Conservation (phyloP, 345 rosid species). For the Balakata baccata region DNA sequence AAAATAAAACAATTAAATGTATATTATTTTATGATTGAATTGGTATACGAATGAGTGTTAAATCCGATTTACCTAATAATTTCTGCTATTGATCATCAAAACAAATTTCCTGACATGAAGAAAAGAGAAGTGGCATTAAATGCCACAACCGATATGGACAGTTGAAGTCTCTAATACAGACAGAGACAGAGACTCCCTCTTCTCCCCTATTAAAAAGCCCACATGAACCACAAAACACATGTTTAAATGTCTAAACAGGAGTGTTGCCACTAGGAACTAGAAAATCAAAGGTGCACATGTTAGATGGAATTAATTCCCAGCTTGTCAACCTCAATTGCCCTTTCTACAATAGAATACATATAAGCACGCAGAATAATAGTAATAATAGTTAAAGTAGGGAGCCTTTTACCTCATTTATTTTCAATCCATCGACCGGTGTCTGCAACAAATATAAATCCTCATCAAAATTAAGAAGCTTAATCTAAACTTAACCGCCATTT, state of each 20-base stretch:
- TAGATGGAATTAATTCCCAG: not conserved
- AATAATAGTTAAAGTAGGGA: not conserved
- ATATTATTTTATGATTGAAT: too few relatives aligned
- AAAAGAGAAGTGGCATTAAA: not conserved
- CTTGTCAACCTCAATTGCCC: slow-evolving; percentile 11
- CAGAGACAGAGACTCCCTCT: too few relatives aligned
- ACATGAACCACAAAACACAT: not conserved
- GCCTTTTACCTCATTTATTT: slow-evolving; percentile 61
- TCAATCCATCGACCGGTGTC: slow-evolving; percentile 61
- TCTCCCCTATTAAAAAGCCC: not conserved
- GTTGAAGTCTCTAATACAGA: slow-evolving; percentile 5
- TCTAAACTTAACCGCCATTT: not conserved
- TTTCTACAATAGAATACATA: not conserved
- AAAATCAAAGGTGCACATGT: not conserved
- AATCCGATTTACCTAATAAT: too few relatives aligned
- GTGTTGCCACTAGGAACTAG: not conserved
- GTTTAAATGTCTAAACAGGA: not conserved
- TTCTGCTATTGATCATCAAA: not conserved
- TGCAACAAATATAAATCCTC: slow-evolving; percentile 33
- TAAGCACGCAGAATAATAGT: too few relatives aligned
- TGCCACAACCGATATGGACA: not conserved
- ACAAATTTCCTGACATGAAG: not conserved
- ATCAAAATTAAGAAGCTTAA: not conserved
- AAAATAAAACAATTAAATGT: too few relatives aligned
- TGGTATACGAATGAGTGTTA: too few relatives aligned